Base-by-base conservation (phyloP, 225 moss, liverwort and hornwort species). In the Rhytidiadelphus loreus region DNA sequence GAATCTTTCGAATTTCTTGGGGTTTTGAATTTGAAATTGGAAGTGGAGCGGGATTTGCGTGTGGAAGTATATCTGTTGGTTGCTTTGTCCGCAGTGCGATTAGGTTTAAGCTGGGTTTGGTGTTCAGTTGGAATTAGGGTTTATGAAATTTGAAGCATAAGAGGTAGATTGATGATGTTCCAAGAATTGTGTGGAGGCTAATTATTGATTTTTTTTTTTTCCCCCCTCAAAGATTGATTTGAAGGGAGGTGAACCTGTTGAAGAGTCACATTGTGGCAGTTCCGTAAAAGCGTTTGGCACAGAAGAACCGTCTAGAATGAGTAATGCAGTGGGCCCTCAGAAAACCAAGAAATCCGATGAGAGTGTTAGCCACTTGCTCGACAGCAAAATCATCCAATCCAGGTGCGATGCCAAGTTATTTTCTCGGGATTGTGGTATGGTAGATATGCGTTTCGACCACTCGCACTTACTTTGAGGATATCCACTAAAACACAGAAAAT, bases 341-440 rank as follows among this genome's bases (percentile, higher is more conserved):
- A 60, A 28, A 55, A 21, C 76, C n/a, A 39, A 66, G 60, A 15
- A 71, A 53, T 41, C 85, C 41, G 85, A 86, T 58, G 88, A 76
- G 39, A 57, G 35, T 50, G 50, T 20, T 73, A 86, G 44, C 57
- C 88, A 88, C 61, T 33, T 86, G 66, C 86, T 86, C 55, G 90
- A 92, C 71, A 92, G 90, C 86, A 84, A 90, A 74, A 92, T 92
- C n/a, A 92, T 92, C 15, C 82, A 88, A 72, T 92, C 92, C 83
- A 92, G 88, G 92, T 92, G 53, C 83, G 65, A 71, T 53, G 44
- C 52, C 61, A 41, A 80, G 23, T 30, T 57, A 13, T 71, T 69
- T 25, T 56, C 53, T 61, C 37, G 52, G 52, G 41, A 35, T 29
- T 62, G 73, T 82, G 30, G 22, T 72, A 25, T 72, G 13, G 73